Conservation (phyloP, 225 moss, liverwort and hornwort species). For the Sphagnum contortum region DNA sequence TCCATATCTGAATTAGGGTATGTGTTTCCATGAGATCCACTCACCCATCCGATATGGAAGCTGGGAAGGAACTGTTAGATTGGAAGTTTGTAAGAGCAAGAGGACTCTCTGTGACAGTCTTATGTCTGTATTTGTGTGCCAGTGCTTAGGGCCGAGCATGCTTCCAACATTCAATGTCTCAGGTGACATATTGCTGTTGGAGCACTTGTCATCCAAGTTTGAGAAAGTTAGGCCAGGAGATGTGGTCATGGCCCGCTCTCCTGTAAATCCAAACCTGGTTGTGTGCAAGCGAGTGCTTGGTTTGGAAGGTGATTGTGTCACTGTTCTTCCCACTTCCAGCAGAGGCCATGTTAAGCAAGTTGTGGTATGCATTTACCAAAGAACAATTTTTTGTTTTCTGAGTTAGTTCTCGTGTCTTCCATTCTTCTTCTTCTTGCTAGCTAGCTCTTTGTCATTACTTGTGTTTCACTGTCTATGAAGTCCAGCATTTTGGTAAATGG, state of each 20-base stretch:
- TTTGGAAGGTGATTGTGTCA: constrained; percentile 81
- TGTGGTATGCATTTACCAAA: constrained; percentile 37
- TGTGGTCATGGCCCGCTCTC: constrained; percentile 96
- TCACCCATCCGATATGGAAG: too few species aligned
- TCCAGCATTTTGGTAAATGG: too few species aligned
- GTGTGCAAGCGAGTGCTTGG: constrained; percentile 96
- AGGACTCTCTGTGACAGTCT: too few species aligned
- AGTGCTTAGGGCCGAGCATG: constrained; percentile 99
- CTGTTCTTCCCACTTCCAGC: constrained; percentile 83
- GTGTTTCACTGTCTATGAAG: too few species aligned
- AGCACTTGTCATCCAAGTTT: constrained; percentile 87
- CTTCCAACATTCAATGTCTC: constrained; percentile 96
- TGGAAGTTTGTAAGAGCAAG: too few species aligned
- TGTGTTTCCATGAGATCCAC: too few species aligned
- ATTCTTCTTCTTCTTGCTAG: neutral
- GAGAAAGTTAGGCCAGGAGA: constrained; percentile 81
- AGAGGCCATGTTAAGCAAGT: constrained; percentile 82
- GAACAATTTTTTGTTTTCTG: neutral
- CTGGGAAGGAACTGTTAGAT: too few species aligned
- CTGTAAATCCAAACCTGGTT: constrained; percentile 84
- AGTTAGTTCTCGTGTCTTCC: neutral
- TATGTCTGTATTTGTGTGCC: neutral
- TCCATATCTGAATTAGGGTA: too few species aligned
- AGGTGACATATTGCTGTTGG: constrained; percentile 88
- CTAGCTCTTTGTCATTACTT: neutral